Percentiles rank a stretch among this genome's conserved stretches.
phyloP scores from a whole-genome alignment of 1,139 yeast genomes.

The Meyerozyma carpophila region DNA sequence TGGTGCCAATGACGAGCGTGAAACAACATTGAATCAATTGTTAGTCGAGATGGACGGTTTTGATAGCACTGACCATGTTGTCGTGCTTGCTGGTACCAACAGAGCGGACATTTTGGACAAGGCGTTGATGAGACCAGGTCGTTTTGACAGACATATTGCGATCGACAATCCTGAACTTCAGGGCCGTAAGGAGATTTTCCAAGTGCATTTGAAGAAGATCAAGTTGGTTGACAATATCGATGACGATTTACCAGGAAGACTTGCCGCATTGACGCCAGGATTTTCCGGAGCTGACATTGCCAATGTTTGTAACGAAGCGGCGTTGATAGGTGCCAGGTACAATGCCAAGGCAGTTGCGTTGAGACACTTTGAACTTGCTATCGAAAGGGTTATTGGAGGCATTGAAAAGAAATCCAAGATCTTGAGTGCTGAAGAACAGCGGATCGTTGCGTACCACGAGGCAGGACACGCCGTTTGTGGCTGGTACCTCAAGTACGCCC shows the following conservation, averaged over 20 bases:
- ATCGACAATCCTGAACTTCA: constrained; percentile 90
- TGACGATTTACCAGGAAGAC: constrained; percentile 65
- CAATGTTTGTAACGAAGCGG: constrained; percentile 95
- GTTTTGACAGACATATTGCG: constrained; percentile 90
- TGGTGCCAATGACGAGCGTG: constrained; percentile 94
- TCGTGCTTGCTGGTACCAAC: constrained; percentile 95
- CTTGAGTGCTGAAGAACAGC: constrained; percentile 77
- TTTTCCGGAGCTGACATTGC: constrained; percentile 98
- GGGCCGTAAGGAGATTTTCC: constrained; percentile 88
- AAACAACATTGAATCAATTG: constrained; percentile 89
- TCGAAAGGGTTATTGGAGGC: constrained; percentile 96
- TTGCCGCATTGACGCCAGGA: constrained; percentile 96
- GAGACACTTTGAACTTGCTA: constrained; percentile 88
- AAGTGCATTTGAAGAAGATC: constrained; percentile 73
- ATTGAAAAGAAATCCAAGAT: constrained; percentile 86
- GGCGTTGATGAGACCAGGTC: constrained; percentile 93
- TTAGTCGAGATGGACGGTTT: constrained; percentile 99
- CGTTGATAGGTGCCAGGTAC: constrained; percentile 88
- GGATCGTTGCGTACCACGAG: constrained; percentile 92
- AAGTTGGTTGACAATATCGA: constrained; percentile 41
- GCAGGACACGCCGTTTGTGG: constrained; percentile 99
- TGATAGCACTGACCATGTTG: constrained; percentile 84
- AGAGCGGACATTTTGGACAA: constrained; percentile 89
- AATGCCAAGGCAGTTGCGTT: constrained; percentile 65
- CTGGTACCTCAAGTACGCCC: constrained; percentile 86